Conservation (phyloP, 2,329 filamentous ascomycete genomes). For the Penicillium aurantiogriseum region DNA sequence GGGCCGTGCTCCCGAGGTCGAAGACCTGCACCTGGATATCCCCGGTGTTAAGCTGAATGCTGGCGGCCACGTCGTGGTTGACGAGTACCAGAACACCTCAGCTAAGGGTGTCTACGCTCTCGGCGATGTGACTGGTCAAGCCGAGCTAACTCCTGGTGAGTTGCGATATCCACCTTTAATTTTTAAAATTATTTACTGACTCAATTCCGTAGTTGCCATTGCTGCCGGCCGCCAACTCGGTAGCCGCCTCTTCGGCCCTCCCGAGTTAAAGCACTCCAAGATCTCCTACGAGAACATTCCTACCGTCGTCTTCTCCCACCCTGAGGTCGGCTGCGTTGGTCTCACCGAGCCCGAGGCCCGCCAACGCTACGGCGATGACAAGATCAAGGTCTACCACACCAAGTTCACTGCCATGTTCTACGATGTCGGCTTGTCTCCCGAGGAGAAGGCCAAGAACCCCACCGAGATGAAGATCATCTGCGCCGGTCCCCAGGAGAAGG, state of each 20-base stretch:
- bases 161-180: not conserved
- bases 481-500: constrained; percentile 49
- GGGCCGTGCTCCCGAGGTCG: constrained; percentile 47
- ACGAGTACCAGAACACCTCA: constrained; percentile 52
- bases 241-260: constrained; percentile 51
- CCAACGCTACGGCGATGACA: constrained; percentile 48
- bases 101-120: constrained; percentile 50
- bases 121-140: constrained; percentile 53
- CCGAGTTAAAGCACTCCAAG: constrained; percentile 44
- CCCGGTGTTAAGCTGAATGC: constrained; percentile 43
- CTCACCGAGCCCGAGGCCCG: constrained; percentile 52
- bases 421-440: constrained; percentile 42
- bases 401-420: constrained; percentile 53
- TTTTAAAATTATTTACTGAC: not conserved
- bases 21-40: constrained; percentile 43
- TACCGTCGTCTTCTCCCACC: constrained; percentile 54
- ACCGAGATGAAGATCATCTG: constrained; percentile 54
- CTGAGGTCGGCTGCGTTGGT: constrained; percentile 50
- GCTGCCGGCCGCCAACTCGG: constrained; percentile 52
- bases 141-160: constrained; percentile 51
- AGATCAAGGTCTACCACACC: constrained; percentile 52
- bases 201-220: constrained; percentile 44
- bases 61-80: constrained; percentile 46
- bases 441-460: constrained; percentile 51
- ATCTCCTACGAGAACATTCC: constrained; percentile 53